A percentile compares a stretch with the other conserved stretches of the same genome.
Evolutionary conservation across 2,329 filamentous ascomycete genomes (phyloP).

Genomic region (Niveomyces coronatus): DNA sequence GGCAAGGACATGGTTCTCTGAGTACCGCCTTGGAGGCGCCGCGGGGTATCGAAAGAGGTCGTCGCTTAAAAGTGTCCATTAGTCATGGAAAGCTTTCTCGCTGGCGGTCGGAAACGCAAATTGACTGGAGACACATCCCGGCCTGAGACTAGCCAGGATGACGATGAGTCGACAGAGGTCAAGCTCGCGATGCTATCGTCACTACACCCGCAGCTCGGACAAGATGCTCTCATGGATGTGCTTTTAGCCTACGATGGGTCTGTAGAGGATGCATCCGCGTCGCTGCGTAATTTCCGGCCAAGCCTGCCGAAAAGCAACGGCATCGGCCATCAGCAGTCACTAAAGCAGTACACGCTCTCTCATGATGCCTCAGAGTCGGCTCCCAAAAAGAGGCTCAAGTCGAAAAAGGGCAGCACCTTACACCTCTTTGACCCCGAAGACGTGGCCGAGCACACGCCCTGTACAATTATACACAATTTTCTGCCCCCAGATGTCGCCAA

Average conservation of each 20-base stretch:
- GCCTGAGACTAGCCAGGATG: slow-evolving; percentile 21
- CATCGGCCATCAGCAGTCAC: slow-evolving; percentile 52
- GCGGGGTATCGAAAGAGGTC: no score
- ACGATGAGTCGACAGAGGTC: slow-evolving; percentile 76
- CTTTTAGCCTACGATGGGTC: slow-evolving; percentile 70
- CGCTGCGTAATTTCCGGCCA: slow-evolving; percentile 30
- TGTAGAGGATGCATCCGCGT: slow-evolving; percentile 52
- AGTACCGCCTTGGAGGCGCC: no score
- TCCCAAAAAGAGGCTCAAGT: slow-evolving; percentile 42
- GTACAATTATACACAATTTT: slow-evolving; percentile 88
- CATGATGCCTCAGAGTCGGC: slow-evolving; percentile 10
- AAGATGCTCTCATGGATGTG: slow-evolving; percentile 64
- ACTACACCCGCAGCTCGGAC: slow-evolving; percentile 53
- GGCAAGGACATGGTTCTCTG: not conserved
- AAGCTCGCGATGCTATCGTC: slow-evolving; percentile 81
- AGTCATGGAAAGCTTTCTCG: slow-evolving; percentile 54
- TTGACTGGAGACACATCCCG: slow-evolving; percentile 19
- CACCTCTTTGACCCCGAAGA: slow-evolving; percentile 76
- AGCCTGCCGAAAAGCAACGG: slow-evolving; percentile 25
- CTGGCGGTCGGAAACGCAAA: slow-evolving; percentile 42
- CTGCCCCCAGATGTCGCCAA: slow-evolving; percentile 63
- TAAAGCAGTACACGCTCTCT: slow-evolving; percentile 39
- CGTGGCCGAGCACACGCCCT: slow-evolving; percentile 74
- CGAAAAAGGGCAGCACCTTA: slow-evolving; percentile 71
- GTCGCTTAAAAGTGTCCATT: no score